Evolutionary conservation across 139 green algal genomes (phyloP).

Genomic region (Edaphochlamys debaryana): DNA sequence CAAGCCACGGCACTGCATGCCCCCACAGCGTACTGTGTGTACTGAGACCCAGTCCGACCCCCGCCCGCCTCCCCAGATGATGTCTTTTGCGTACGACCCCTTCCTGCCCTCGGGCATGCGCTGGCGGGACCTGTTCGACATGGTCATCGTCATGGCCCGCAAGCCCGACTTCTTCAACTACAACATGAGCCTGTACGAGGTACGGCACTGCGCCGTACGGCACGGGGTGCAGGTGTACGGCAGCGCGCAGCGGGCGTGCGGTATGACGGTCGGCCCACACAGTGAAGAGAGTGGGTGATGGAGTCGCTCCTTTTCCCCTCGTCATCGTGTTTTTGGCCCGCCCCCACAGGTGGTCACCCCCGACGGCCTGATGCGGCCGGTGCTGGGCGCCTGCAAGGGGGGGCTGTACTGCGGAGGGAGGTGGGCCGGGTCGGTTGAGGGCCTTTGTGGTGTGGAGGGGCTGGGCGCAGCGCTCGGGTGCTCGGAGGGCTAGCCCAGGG

Average conservation of each 20-base stretch:
- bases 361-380: conserved; percentile 93
- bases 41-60: too few species aligned
- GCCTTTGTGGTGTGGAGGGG: too few species aligned
- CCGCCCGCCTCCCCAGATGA: conserved; percentile 70
- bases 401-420: conserved; percentile 93
- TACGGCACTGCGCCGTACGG: neutral
- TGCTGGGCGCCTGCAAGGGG: conserved; percentile 68
- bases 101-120: conserved; percentile 80
- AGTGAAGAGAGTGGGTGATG: too few species aligned
- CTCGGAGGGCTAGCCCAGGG: too few species aligned
- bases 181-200: conserved; percentile 79
- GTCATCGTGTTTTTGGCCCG: too few species aligned
- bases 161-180: conserved; percentile 97
- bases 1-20: too few species aligned
- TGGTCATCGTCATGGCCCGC: conserved; percentile 92
- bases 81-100: conserved; percentile 88
- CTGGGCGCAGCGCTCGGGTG: too few species aligned
- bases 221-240: too few species aligned
- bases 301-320: too few species aligned
- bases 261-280: too few species aligned
- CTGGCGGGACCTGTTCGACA: conserved; percentile 96
- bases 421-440: conserved; percentile 3
- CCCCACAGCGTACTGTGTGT: too few species aligned
- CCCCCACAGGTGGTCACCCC: conserved; percentile 85
- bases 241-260: too few species aligned